Conservation (phyloP, 164 flowering plant genomes). For the Chimonanthus salicifolius region DNA sequence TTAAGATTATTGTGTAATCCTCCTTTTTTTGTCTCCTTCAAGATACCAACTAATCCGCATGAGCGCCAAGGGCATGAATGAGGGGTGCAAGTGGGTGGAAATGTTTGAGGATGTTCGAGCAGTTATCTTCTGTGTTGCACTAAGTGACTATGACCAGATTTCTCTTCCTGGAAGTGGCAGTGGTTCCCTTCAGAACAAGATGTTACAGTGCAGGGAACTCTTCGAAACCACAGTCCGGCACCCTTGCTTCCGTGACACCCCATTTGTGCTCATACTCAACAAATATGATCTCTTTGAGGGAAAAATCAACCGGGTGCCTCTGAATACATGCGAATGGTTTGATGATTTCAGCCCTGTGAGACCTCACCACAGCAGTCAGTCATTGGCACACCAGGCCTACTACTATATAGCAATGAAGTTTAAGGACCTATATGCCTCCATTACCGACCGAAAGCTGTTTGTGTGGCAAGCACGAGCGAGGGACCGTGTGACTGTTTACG, state of each 20-base stretch:
- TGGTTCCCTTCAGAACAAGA: constrained; percentile 61
- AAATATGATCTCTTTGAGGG: constrained; percentile 92
- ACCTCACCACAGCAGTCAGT: constrained; percentile 58
- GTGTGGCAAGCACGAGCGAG: constrained; percentile 84
- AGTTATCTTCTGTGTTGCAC: constrained; percentile 72
- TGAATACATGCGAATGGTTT: constrained; percentile 85
- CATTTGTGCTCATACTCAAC: constrained; percentile 79
- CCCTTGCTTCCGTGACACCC: constrained; percentile 85
- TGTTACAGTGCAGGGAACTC: constrained; percentile 81
- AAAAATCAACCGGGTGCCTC: constrained; percentile 50
- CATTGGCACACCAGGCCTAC: constrained; percentile 87
- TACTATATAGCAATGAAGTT: constrained; percentile 92
- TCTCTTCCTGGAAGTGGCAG: constrained; percentile 40
- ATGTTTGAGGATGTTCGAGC: constrained; percentile 98
- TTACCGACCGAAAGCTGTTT: constrained; percentile 67
- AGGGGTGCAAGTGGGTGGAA: constrained; percentile 97
- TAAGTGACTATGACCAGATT: constrained; percentile 83
- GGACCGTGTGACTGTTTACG: constrained; percentile 74
- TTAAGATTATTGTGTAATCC: background rate
- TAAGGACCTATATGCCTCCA: constrained; percentile 81
- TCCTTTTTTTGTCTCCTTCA: constrained; percentile 2
- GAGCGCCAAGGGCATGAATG: constrained; percentile 87
- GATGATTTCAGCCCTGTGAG: constrained; percentile 74
- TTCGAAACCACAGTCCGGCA: constrained; percentile 75
- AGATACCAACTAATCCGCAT: constrained; percentile 90